phyloP scores from a whole-genome alignment of 331 rosid genomes.

The Quercus lobata region DNA sequence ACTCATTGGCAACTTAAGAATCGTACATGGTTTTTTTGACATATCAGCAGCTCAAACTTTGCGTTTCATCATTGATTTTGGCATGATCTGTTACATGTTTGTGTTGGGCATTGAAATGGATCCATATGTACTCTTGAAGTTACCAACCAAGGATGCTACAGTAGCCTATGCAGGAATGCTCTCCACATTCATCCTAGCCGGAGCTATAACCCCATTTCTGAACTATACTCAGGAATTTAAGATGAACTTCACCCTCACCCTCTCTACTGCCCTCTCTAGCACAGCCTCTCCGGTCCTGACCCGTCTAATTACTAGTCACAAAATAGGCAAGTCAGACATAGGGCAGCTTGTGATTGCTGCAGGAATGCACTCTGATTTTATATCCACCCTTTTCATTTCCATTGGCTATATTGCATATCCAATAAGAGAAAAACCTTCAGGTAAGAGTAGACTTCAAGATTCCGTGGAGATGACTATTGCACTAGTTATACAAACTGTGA shows the following conservation, averaged over 20 bases:
- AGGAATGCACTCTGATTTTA: conserved; percentile 82
- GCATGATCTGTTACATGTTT: conserved; percentile 88
- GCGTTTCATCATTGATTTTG: conserved; percentile 64
- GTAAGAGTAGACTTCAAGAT: background rate
- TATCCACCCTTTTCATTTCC: conserved; percentile 60
- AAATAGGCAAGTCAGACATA: conserved; percentile 88
- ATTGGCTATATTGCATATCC: conserved; percentile 57
- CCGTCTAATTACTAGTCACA: conserved; percentile 58
- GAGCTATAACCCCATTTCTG: conserved; percentile 40
- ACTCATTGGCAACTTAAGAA: conserved; percentile 50
- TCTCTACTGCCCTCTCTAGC: conserved; percentile 58
- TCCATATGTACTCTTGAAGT: conserved; percentile 40
- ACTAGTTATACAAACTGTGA: conserved; percentile 37
- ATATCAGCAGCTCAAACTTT: conserved; percentile 29
- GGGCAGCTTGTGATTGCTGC: conserved; percentile 83
- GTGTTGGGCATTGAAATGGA: conserved; percentile 90
- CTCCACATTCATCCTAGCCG: conserved; percentile 48
- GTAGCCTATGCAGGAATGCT: conserved; percentile 60
- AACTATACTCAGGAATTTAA: conserved; percentile 14
- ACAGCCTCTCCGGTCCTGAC: conserved; percentile 87
- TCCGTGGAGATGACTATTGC: conserved; percentile 26
- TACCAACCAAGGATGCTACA: conserved; percentile 45
- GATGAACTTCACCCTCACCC: conserved; percentile 41
- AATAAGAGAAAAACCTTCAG: background rate
- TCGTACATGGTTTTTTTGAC: conserved; percentile 17